Conservation (phyloP, 345 rosid species). For the Pelargonium nanum region DNA sequence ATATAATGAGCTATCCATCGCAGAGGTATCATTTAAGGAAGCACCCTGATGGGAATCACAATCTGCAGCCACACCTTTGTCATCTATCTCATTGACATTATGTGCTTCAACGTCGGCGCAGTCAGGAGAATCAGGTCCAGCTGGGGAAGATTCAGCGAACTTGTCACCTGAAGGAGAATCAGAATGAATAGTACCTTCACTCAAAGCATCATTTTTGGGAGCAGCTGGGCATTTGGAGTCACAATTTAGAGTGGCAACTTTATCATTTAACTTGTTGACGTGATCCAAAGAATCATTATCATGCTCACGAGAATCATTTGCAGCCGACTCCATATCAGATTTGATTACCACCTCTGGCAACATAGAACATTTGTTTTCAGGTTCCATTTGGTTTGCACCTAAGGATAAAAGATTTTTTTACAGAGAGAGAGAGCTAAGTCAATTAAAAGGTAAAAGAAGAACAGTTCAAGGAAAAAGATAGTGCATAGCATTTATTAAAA, state of each 20-base stretch:
- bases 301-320: background rate
- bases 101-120: slow-evolving; percentile 17
- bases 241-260: background rate
- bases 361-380: slow-evolving; percentile 4
- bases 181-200: background rate
- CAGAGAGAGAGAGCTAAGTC: background rate
- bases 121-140: slow-evolving; percentile 18
- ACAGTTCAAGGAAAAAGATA: background rate
- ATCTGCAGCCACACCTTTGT: slow-evolving; percentile 17
- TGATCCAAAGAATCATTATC: no score
- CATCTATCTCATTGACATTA: slow-evolving; percentile 12
- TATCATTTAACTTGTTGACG: no score
- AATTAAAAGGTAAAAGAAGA: background rate
- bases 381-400: slow-evolving; percentile 15
- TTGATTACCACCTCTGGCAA: slow-evolving; percentile 18
- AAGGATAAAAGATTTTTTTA: background rate
- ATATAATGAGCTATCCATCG: slow-evolving; percentile 15
- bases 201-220: background rate
- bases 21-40: slow-evolving; percentile 12
- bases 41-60: slow-evolving; percentile 19
- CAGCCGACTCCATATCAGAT: slow-evolving; percentile 14
- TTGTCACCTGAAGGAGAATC: background rate
- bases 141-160: slow-evolving; percentile 12
- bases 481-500: slow-evolving; percentile 10
- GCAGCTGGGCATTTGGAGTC: background rate